Conservation (phyloP, 2,329 filamentous ascomycete genomes). For the Cercospora berteroae region DNA sequence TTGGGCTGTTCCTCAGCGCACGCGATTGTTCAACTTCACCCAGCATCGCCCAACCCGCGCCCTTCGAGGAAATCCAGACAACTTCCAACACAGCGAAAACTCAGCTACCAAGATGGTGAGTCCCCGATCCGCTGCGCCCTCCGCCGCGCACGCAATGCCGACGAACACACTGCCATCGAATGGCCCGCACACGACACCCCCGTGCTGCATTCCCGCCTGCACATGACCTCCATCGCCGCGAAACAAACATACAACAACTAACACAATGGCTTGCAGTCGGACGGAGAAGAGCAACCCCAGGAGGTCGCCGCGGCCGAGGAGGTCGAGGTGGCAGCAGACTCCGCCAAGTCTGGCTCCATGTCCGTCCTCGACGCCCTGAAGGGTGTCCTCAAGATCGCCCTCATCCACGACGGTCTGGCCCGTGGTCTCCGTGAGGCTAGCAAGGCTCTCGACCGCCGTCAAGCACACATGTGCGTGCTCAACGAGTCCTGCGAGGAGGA, state of each 20-base stretch:
- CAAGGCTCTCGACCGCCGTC: conserved; percentile 97
- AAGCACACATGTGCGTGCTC: conserved; percentile 99
- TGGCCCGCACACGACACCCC: conserved; percentile 6
- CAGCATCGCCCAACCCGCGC: conserved; percentile 12
- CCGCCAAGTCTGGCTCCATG: conserved; percentile 78
- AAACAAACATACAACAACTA: conserved; percentile 14
- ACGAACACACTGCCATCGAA: neutral
- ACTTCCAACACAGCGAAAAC: conserved; percentile 27
- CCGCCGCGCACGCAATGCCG: neutral
- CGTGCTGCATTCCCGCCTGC: conserved; percentile 4
- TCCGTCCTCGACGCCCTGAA: conserved; percentile 97
- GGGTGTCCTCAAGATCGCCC: conserved; percentile 95
- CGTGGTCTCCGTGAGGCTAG: conserved; percentile 96
- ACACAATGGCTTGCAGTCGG: conserved; percentile 65
- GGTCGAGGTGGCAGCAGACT: conserved; percentile 92
- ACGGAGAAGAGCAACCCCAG: conserved; percentile 97
- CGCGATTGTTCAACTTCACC: conserved; percentile 9
- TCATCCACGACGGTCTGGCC: conserved; percentile 99
- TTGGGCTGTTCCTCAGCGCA: conserved; percentile 4
- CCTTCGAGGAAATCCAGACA: conserved; percentile 33
- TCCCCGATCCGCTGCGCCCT: neutral
- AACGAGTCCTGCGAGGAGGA: conserved; percentile 99
- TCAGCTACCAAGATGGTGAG: conserved; percentile 33
- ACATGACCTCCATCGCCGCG: conserved; percentile 4
- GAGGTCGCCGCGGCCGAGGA: conserved; percentile 75